Evolutionary conservation across 2,329 filamentous ascomycete genomes (phyloP).

Genomic region (Didymella pinodella): DNA sequence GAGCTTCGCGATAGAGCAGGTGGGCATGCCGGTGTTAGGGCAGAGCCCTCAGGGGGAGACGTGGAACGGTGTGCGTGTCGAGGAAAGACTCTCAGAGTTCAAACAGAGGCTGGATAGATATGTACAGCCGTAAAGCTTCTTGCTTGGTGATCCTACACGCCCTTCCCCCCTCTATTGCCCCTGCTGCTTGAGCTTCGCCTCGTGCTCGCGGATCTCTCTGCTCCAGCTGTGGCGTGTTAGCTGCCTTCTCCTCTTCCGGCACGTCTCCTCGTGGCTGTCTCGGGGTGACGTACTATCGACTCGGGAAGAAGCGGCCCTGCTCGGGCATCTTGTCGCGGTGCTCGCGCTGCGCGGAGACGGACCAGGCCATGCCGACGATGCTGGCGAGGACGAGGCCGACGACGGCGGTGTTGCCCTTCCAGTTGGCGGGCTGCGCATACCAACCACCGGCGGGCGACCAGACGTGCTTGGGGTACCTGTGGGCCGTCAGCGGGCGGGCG

Average conservation of each 20-base stretch:
- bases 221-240: conserved; percentile 66
- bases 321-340: conserved; percentile 78
- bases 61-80: conserved; percentile 59
- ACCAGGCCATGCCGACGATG: conserved; percentile 73
- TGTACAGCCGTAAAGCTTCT: conserved; percentile 47
- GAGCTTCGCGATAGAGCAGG: conserved; percentile 93
- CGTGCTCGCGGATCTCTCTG: conserved; percentile 74
- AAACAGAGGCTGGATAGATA: conserved; percentile 49
- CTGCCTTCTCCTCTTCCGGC: conserved; percentile 2
- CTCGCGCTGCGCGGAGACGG: conserved; percentile 76
- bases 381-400: conserved; percentile 73
- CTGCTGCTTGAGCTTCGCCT: conserved; percentile 59
- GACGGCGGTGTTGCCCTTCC: conserved; percentile 88
- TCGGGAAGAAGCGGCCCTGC: conserved; percentile 79
- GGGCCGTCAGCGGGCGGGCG: conserved; percentile 26
- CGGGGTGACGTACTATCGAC: conserved; percentile 72
- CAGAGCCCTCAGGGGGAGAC: conserved; percentile 47
- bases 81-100: conserved; percentile 54
- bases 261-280: conserved; percentile 3
- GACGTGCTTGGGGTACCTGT: conserved; percentile 97
- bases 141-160: conserved; percentile 9
- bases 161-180: conserved; percentile 18
- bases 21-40: conserved; percentile 75
- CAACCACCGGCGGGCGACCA: conserved; percentile 98
- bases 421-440: conserved; percentile 95